Evolutionary conservation across 768 basidiomycete genomes (phyloP), one percentile per base, ranked within the genome.

Genomic region (Clathrus columnatus): DNA sequence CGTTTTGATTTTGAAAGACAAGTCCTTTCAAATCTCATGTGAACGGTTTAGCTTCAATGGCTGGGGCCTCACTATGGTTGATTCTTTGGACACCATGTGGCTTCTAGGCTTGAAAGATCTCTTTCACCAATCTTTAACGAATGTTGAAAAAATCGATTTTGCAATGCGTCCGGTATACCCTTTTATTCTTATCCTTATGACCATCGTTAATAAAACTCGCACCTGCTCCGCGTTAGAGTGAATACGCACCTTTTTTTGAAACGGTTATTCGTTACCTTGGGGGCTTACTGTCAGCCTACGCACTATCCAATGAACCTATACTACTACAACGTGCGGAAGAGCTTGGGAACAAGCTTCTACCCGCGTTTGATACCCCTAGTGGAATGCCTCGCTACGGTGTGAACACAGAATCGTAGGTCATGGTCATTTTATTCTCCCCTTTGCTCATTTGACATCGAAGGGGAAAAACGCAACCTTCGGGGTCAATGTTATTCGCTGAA

Each of bases 331-430:
- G 67, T 36, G 70, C 75, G 1, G 61, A 68, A 18, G 72, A 75
- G 54, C 68, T 78, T 6, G 75, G 67, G 16, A 68, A 73, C 48
- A 63, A 70, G 30, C 64, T 75, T 7, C 63, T 74, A 0, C 70
- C 69, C 0, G 71, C 70, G n/a, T 75, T 76, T 56, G 63, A 71
- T 14, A 68, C 72, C 11, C 65, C 66, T 0, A 61, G 69, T 61
- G 82, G 80, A 60, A 65, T 80, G 8, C 74, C 78, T 7, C 75
- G 77, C 66, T 79, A 79, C 52, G 66, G 71, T n/a, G 65, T 73
- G 59, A 71, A 79, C 62, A 64, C 72, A 7, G 68, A 66, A 30
- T 75, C 68, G 78, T 79, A 57, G 52, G 73, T 64, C 2, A 18
- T 27, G 36, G 10, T 11, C n/a, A 14, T n/a, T 11, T 36, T 36